Conservation (phyloP, 2,329 filamentous ascomycete species). For the Phaeosphaeria sp. region DNA sequence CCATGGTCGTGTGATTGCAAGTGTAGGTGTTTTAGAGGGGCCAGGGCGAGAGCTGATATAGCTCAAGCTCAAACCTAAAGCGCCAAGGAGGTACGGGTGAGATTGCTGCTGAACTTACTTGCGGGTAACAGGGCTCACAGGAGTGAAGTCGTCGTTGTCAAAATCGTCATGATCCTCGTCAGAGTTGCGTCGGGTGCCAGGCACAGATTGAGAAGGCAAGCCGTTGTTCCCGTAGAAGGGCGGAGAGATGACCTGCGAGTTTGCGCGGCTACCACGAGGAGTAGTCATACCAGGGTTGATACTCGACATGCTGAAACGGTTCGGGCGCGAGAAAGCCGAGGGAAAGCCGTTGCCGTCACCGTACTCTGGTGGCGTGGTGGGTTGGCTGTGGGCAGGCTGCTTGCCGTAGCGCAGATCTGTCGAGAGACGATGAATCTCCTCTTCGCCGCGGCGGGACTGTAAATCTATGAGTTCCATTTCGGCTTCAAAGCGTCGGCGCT, state of each 20-base stretch:
- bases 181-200: slow-evolving; percentile 86
- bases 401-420: slow-evolving; percentile 77
- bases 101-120: slow-evolving; percentile 38
- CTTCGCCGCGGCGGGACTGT: slow-evolving; percentile 81
- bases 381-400: slow-evolving; percentile 73
- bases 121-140: slow-evolving; percentile 41
- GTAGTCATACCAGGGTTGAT: slow-evolving; percentile 67
- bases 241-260: slow-evolving; percentile 81
- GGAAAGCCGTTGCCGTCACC: slow-evolving; percentile 79
- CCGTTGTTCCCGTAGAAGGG: slow-evolving; percentile 66
- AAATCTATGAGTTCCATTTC: slow-evolving; percentile 91
- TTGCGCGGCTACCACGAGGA: slow-evolving; percentile 75
- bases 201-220: slow-evolving; percentile 83
- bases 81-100: slow-evolving; percentile 9
- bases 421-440: slow-evolving; percentile 84
- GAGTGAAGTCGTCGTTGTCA: slow-evolving; percentile 71
- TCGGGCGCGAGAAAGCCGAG: slow-evolving; percentile 80
- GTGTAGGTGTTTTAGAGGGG: not conserved
- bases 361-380: slow-evolving; percentile 94
- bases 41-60: not conserved
- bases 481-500: slow-evolving; percentile 86
- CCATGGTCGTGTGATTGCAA: not conserved
- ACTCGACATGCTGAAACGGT: slow-evolving; percentile 88
- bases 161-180: slow-evolving; percentile 84
- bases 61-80: not conserved